Conservation (phyloP, 768 basidiomycete genomes). For the Strobilomyces echinocephalus region DNA sequence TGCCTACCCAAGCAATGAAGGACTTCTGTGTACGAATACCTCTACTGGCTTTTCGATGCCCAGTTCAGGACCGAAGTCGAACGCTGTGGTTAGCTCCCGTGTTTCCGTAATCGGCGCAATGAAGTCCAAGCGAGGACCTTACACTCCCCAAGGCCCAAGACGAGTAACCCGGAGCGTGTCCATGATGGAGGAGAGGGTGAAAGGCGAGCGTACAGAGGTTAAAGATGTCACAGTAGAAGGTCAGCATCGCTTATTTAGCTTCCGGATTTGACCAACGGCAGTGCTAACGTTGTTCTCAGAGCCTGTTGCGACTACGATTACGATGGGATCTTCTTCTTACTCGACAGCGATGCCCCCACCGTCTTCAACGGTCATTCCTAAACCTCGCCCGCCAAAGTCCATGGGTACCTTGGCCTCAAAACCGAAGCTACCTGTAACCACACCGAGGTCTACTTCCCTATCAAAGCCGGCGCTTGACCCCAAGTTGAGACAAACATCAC, state of each 20-base stretch:
- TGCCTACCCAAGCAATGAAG: background rate
- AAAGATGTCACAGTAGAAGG: constrained; percentile 3
- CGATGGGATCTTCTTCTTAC: background rate
- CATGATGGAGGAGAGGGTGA: constrained; percentile 19
- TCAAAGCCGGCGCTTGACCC: constrained; percentile 10
- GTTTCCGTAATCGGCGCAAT: constrained; percentile 4
- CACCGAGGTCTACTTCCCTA: constrained; percentile 7
- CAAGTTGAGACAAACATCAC: constrained; percentile 26
- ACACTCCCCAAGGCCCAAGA: constrained; percentile 5
- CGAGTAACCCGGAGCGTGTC: constrained; percentile 29
- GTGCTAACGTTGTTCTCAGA: constrained; percentile 7
- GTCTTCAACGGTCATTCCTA: background rate
- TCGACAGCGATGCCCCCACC: background rate
- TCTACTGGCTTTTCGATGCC: background rate
- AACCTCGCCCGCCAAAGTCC: constrained; percentile 8
- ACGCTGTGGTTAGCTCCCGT: background rate
- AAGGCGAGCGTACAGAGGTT: background rate
- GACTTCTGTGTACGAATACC: background rate
- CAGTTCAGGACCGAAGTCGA: background rate
- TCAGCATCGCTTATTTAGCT: background rate
- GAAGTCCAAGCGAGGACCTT: constrained; percentile 18
- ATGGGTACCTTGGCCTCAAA: background rate
- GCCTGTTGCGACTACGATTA: background rate
- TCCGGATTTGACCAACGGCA: background rate
- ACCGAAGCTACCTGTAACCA: background rate